Base-by-base conservation (phyloP, 2,329 filamentous ascomycete species). In the Neoscytalidium dimidiatum region DNA sequence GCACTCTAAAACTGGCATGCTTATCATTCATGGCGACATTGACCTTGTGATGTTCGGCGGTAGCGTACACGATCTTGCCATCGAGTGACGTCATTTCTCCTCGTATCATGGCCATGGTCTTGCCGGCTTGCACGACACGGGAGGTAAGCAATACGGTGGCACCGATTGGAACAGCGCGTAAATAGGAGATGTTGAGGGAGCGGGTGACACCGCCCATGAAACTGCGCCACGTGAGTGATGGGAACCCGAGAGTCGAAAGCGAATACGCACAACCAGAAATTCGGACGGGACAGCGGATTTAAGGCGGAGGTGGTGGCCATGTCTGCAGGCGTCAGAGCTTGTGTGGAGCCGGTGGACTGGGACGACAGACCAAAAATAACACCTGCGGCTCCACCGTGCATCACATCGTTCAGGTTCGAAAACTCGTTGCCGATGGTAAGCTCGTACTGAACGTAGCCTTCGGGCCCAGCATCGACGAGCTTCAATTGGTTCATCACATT, bases 21-120 rank as follows among this genome's bases (percentile, higher is more conserved):
- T 80, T 75, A 21, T 74, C 66, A 48, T 69, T 70, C 26, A 79
- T 79, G 11, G 81, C 78, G 4, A 80, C 72, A 58, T 79, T 77
- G 11, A 84, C 82, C 67, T 85, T 85, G 70, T 85, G 83, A 67
- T 85, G 82, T 69, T 85, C 83, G 38, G 77, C 82, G 0, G 82
- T 83, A 61, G 79, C 82, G 68, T 82, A 85, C 5, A 80, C 75
- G 0, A 72, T 77, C 67, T 79, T 81, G 0, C 82, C 81, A 69
- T 85, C 82, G 17, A 79, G 69, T 60, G 78, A 82, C 4, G 76
- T 81, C 80, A 86, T 85, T 44, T 75, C 76, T 3, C 81, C 83
- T 8, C 79, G 75, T 44, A 85, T 81, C 75, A 84, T 78, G 6
- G 83, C 81, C 82, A 84, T 85, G 19, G 81, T 83, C 67, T 77